Evolutionary conservation across 2,329 filamentous ascomycete species (phyloP), one percentile per base, ranked within the genome.

Genomic region (Cytospora chrysosperma): DNA sequence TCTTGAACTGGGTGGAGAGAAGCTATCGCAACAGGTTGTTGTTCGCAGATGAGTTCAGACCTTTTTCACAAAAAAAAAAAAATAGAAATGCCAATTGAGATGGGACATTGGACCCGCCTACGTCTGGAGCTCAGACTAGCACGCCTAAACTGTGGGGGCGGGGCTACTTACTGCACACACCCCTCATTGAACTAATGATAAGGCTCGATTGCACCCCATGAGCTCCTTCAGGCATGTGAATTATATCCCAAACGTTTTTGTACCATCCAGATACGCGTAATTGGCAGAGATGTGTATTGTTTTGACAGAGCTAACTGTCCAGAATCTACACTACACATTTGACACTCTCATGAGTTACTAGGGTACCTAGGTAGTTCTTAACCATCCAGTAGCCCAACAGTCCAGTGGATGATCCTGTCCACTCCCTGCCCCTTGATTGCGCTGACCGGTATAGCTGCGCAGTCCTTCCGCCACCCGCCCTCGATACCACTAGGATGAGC

Each of bases 361-460:
- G n/a, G n/a, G n/a, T n/a, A n/a, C n/a, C n/a, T n/a, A n/a, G n/a
- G 2, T n/a, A 21, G 19, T 19, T 49, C 27, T 55, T 26, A 61
- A 17, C 51, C 80, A 67, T 88, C 84, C 62, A 94, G 76, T 62
- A 94, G 73, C 19, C 86, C 85, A 56, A 93, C 83, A 2, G 88
- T 89, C 80, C 90, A 87, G 69, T 91, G 86, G 24, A 91, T 83
- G 62, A 95, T 87, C 52, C 83, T 80, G 59, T 92, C 86, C 10
- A 96, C 88, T 3, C 94, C 93, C 73, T 97, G 88, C 6, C 90
- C 91, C 63, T 89, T 85, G 67, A 97, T 96, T 55, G 94, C 95
- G 74, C 93, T 96, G 55, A 98, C 88, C 0, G 95, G 95, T 65
- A 98, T 87, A 24, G 86, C 90, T 26, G 84, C 81, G 34, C 91